phyloP scores from a whole-genome alignment of 805 yeast species.

The Lipomyces yamadae region DNA sequence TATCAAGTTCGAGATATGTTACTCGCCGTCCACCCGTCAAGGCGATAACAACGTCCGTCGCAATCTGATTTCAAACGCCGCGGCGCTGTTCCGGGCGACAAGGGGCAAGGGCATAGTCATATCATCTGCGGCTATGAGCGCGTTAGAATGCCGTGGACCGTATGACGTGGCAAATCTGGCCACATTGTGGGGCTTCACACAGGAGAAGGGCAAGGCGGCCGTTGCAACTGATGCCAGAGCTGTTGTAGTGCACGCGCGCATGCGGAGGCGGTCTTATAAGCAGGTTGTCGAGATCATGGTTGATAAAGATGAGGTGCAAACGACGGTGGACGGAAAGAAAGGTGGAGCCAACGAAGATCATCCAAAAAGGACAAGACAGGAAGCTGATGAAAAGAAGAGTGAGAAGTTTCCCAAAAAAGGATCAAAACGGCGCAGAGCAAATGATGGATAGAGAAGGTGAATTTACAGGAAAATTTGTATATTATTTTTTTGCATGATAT shows the following conservation, averaged over 20 bases:
- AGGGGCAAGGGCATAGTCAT: conserved; percentile 79
- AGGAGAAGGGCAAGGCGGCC: conserved; percentile 62
- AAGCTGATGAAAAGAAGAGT: conserved; percentile 4
- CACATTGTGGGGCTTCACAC: conserved; percentile 70
- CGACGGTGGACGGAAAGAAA: neutral
- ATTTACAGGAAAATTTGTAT: neutral
- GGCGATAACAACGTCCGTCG: conserved; percentile 51
- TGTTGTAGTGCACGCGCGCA: conserved; percentile 72
- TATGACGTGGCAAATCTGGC: conserved; percentile 71
- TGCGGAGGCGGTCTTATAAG: conserved; percentile 67
- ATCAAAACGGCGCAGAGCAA: conserved; percentile 12
- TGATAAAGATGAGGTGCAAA: conserved; percentile 7
- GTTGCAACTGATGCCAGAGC: conserved; percentile 64
- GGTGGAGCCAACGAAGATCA: neutral
- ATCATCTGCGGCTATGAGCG: conserved; percentile 69
- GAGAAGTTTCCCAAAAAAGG: neutral
- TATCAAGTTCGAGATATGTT: conserved; percentile 76
- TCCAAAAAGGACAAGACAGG: conserved; percentile 5
- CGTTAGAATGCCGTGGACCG: conserved; percentile 64
- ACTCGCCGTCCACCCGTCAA: conserved; percentile 52
- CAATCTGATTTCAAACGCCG: conserved; percentile 69
- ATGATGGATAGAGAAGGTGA: neutral
- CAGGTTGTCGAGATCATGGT: conserved; percentile 27
- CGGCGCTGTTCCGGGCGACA: conserved; percentile 78
- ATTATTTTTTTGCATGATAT: neutral